These are phyloP conservation scores for Pseudonitzschia delicatissima DNA, from an alignment of 108 stramenopile genomes.

Conservation along the genomic window DNA sequence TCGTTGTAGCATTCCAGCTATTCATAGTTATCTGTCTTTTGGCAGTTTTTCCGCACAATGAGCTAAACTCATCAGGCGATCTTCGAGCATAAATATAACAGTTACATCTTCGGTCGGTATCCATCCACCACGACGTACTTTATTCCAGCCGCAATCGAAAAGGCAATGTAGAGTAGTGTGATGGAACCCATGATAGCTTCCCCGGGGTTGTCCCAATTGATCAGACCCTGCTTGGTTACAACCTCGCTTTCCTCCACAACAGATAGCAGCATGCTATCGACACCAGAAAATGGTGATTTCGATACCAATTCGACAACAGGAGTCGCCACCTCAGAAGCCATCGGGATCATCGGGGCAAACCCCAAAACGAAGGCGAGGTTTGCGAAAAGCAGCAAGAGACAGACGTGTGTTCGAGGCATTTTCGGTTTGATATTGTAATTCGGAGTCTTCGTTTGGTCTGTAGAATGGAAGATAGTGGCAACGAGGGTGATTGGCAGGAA, in stretches of 20 bases:
- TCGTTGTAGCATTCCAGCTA: background rate
- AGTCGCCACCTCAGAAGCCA: no score
- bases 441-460: no score
- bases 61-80: no score
- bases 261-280: background rate
- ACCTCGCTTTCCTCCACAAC: background rate
- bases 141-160: constrained; percentile 17
- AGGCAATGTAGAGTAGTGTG: constrained; percentile 10
- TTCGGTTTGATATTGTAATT: no score
- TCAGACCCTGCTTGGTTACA: background rate
- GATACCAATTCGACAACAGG: no score
- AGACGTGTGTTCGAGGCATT: no score
- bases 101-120: constrained; percentile 12
- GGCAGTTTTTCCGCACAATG: background rate
- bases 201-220: constrained; percentile 7
- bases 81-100: no score
- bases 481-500: no score
- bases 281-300: background rate
- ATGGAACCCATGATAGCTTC: background rate
- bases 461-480: no score
- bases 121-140: constrained; percentile 20
- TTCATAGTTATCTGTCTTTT: background rate
- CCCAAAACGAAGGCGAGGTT: no score
- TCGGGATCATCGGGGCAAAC: no score
- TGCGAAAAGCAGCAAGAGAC: no score